Evolutionary conservation across 176 grass and related monocot species (phyloP).

Genomic region (Secale cereale): DNA sequence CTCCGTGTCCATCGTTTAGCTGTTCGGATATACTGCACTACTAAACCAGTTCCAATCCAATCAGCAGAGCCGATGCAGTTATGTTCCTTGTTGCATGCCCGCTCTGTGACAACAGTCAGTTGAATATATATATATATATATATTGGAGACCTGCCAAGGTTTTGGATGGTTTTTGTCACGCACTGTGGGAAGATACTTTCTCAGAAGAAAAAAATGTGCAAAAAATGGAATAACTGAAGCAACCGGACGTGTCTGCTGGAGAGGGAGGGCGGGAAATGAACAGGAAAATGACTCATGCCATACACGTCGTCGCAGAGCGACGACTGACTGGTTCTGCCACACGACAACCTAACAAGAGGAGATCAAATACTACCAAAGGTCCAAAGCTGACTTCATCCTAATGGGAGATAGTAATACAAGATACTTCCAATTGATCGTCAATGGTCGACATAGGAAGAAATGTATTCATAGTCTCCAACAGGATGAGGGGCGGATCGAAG

Average conservation of each 20-base stretch:
- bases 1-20: background rate
- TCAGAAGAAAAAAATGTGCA: no score
- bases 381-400: no score
- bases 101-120: no score
- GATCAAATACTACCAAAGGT: no score
- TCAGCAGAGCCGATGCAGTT: no score
- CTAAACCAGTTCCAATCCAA: background rate
- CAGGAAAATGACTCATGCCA: background rate
- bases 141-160: background rate
- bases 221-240: background rate
- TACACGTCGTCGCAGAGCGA: background rate
- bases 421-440: no score
- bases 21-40: background rate
- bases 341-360: background rate
- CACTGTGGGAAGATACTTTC: background rate
- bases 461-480: no score
- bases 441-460: no score
- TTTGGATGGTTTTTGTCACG: background rate
- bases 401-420: no score
- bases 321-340: background rate
- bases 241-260: constrained; percentile 1
- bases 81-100: no score
- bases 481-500: no score
- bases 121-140: no score
- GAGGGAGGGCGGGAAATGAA: background rate